phyloP scores from a whole-genome alignment of 352 stramenopile species.

The Globisporangium emineosum region DNA sequence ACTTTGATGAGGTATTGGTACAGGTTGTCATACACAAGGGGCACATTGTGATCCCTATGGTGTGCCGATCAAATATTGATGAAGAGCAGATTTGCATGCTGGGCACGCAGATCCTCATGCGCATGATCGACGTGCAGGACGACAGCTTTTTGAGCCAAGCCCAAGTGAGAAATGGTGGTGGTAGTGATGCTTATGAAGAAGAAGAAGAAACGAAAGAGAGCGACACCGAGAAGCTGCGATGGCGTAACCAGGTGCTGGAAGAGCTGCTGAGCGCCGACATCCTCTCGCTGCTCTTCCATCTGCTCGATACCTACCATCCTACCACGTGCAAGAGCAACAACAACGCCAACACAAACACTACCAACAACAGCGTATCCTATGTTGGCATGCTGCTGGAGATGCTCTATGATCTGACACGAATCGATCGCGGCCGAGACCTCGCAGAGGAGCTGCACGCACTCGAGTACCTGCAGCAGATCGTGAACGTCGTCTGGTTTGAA shows the following conservation, averaged over 20 bases:
- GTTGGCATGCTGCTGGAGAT: slow-evolving; percentile 28
- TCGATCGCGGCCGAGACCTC: slow-evolving; percentile 24
- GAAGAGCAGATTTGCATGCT: slow-evolving; percentile 9
- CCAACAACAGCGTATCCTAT: slow-evolving; percentile 9
- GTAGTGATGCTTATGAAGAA: too few relatives aligned
- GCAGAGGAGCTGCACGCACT: slow-evolving; percentile 28
- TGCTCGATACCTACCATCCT: slow-evolving; percentile 22
- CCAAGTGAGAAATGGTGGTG: neutral
- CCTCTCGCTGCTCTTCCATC: slow-evolving; percentile 24
- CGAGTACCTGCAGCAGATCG: slow-evolving; percentile 27
- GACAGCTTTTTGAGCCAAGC: neutral
- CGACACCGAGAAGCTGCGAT: neutral
- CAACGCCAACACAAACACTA: neutral
- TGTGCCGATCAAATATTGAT: slow-evolving; percentile 2
- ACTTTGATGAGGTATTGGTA: neutral
- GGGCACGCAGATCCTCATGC: slow-evolving; percentile 9
- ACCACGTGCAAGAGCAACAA: neutral
- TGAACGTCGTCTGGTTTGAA: slow-evolving; percentile 25
- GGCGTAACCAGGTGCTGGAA: slow-evolving; percentile 16
- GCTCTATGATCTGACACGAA: slow-evolving; percentile 33
- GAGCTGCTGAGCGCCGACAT: slow-evolving; percentile 22
- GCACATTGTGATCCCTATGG: neutral
- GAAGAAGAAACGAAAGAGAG: neutral
- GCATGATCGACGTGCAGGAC: slow-evolving; percentile 11
- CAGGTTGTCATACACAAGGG: slow-evolving; percentile 7